Evolutionary conservation across 441 rosid genomes (phyloP).

Genomic region (Viola pubescens): DNA sequence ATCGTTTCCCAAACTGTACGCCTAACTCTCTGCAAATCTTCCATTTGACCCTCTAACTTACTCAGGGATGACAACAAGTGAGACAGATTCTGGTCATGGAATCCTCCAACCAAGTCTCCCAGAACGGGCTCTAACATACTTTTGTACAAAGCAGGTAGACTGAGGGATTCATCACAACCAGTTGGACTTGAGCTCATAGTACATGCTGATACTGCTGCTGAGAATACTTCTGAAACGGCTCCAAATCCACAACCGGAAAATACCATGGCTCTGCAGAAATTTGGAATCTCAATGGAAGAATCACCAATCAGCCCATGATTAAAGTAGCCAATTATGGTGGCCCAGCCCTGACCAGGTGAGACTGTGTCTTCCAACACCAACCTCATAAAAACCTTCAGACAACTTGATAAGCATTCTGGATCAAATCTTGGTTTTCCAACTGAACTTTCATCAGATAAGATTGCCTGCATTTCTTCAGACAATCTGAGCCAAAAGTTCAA

Average conservation of each 20-base stretch:
- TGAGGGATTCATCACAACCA: slow-evolving; percentile 27
- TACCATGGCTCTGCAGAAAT: slow-evolving; percentile 74
- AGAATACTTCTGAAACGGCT: slow-evolving; percentile 68
- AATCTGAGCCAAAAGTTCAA: slow-evolving; percentile 78
- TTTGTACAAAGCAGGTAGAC: slow-evolving; percentile 55
- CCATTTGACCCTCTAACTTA: slow-evolving; percentile 67
- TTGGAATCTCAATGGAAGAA: slow-evolving; percentile 36
- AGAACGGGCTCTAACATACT: slow-evolving; percentile 63
- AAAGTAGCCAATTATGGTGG: slow-evolving; percentile 46
- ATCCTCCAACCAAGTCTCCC: slow-evolving; percentile 46
- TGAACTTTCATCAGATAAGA: slow-evolving; percentile 29
- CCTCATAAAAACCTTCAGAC: slow-evolving; percentile 60
- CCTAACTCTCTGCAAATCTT: slow-evolving; percentile 65
- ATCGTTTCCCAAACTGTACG: slow-evolving; percentile 72
- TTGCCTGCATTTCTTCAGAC: slow-evolving; percentile 72
- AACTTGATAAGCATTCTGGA: slow-evolving; percentile 53
- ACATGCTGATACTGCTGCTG: slow-evolving; percentile 38
- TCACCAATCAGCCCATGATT: slow-evolving; percentile 51
- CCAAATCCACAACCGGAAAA: slow-evolving; percentile 83
- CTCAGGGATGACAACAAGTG: slow-evolving; percentile 69
- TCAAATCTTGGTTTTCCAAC: slow-evolving; percentile 33
- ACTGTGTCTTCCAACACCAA: slow-evolving; percentile 83
- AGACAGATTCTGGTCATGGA: slow-evolving; percentile 47
- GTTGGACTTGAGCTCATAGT: slow-evolving; percentile 17
- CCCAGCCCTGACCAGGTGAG: slow-evolving; percentile 93